These are phyloP conservation scores for Nicotiana paniculata DNA, from an alignment of 257 asterid species.

Conservation along the genomic window DNA sequence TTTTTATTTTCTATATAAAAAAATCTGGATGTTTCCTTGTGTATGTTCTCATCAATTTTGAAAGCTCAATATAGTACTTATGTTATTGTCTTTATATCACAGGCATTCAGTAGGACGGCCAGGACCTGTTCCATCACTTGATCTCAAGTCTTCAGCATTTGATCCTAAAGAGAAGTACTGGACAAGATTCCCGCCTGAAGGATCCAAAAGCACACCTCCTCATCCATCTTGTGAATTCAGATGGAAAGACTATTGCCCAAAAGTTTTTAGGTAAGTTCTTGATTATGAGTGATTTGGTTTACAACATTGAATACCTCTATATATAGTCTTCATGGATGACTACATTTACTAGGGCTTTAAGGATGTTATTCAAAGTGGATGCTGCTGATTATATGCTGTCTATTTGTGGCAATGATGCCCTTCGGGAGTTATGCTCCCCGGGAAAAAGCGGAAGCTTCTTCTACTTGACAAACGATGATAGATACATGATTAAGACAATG, in stretches of 20 bases:
- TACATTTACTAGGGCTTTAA: conserved; percentile 2
- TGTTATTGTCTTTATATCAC: background rate
- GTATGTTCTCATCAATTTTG: background rate
- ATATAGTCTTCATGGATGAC: background rate
- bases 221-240: conserved; percentile 12
- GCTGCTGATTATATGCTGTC: conserved; percentile 11
- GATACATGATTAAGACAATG: conserved; percentile 17
- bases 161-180: conserved; percentile 15
- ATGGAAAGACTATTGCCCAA: conserved; percentile 18
- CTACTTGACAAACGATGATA: conserved; percentile 10
- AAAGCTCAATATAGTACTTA: background rate
- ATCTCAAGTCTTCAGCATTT: conserved; percentile 9
- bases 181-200: conserved; percentile 12
- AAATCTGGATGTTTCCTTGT: background rate
- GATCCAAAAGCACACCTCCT: conserved; percentile 13
- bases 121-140: conserved; percentile 9
- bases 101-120: conserved; percentile 14
- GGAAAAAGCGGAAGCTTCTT: conserved; percentile 15
- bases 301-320: background rate
- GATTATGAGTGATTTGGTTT: background rate
- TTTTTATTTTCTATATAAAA: background rate
- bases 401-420: conserved; percentile 16
- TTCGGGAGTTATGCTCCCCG: conserved; percentile 12
- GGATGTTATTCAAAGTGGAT: conserved; percentile 16
- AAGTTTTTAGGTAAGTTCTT: conserved; percentile 1